Base-by-base conservation (phyloP, 2,329 filamentous ascomycete genomes). In the Elsinoe ampelina region DNA sequence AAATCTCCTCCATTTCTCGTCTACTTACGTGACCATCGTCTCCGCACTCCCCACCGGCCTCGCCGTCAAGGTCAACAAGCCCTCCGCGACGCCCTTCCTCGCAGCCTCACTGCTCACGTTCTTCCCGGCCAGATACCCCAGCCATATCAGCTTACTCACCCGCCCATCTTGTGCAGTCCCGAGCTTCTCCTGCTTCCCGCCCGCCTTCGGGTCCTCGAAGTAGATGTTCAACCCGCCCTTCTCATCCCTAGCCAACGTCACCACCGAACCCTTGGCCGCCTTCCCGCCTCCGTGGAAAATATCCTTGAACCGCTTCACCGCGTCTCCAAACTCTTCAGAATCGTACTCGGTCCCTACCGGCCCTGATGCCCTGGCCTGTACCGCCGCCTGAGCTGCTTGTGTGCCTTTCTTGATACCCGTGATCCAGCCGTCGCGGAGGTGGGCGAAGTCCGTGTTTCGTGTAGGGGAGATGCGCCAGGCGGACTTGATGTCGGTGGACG, bases 381-480 rank as follows among this genome's bases (percentile, higher is more conserved):
- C 32, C 45, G 61, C 67, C 6, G 71, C 70, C 54, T 79, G 74
- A 38, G 79, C 76, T 1, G 76, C 75, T 19, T 77, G 78, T 2
- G 86, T 85, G 34, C 86, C 82, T 7, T 81, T 85, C 55, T 87
- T 87, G 61, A 98, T 86, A 19, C 88, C 87, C 5, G 90, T 82
- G 58, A 96, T 88, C 75, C 91, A 95, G 1, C 88, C 93, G 67
- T 98, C 93, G 39, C 92, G 82, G 60, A 98, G 72, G 70, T 98
- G 93, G 62, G 85, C 83, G 71, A 96, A 97, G 71, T 97, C 91
- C 15, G 93, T 98, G 71, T 95, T 90, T 36, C 89, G 80, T n/a
- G 89, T 90, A 0, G 93, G 93, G 2, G 92, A 84, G 61, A 98
- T 86, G 45, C 92, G 81, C 73, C 95, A 84, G 0, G 85, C 81